Conservation (phyloP, 2,329 filamentous ascomycete species). For the Thielaviopsis euricoi region DNA sequence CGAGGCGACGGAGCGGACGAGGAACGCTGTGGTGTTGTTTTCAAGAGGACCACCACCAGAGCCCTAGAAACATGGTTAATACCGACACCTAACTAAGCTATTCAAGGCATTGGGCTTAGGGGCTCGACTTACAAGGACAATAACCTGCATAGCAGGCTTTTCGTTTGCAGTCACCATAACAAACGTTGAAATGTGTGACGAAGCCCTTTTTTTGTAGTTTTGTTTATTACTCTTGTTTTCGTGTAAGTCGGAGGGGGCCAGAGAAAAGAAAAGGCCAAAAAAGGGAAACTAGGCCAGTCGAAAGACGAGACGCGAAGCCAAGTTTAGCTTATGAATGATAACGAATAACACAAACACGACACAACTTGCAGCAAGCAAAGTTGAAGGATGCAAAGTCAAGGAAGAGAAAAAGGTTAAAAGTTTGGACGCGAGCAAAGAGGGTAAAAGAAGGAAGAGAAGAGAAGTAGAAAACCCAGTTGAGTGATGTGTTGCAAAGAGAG, state of each 20-base stretch:
- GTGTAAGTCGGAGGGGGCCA: too few relatives aligned
- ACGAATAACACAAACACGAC: too few relatives aligned
- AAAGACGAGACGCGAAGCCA: too few relatives aligned
- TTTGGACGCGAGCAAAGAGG: not conserved
- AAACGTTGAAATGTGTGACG: not conserved
- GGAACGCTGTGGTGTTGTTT: slow-evolving; percentile 74
- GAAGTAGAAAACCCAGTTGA: not conserved
- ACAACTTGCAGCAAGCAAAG: not conserved
- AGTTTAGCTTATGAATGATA: not conserved
- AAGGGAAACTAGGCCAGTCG: not conserved
- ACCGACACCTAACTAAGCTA: too few relatives aligned
- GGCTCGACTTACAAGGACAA: slow-evolving; percentile 49
- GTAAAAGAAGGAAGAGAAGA: not conserved
- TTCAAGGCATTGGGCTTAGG: too few relatives aligned
- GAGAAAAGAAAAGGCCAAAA: not conserved
- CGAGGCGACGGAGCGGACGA: slow-evolving; percentile 66
- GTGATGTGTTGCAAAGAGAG: not conserved
- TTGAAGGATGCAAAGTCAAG: not conserved
- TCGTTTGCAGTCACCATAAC: slow-evolving; percentile 11
- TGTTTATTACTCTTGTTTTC: not conserved
- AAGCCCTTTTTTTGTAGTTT: not conserved
- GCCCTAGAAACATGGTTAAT: slow-evolving; percentile 39
- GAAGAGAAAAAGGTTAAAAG: not conserved
- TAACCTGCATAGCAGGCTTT: slow-evolving; percentile 49
- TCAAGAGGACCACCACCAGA: slow-evolving; percentile 80